phyloP scores from a whole-genome alignment of 306 rosid genomes.

The Dalbergia cochinchinensis region DNA sequence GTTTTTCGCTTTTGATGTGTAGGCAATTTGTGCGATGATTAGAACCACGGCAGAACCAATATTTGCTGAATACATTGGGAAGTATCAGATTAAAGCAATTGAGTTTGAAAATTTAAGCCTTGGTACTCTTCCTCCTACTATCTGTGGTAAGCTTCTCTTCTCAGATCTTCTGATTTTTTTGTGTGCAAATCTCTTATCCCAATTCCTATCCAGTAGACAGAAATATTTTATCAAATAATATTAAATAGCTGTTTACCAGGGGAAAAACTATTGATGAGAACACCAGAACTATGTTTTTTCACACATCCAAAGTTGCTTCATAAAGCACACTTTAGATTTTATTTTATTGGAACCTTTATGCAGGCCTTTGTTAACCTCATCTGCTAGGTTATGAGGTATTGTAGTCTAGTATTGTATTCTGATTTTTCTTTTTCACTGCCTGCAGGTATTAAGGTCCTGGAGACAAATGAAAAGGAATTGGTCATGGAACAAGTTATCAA shows the following conservation, averaged over 20 bases:
- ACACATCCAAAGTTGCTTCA: background rate
- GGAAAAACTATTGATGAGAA: background rate
- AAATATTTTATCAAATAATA: conserved; percentile 1
- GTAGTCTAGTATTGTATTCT: conserved; percentile 1
- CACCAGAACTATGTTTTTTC: conserved; percentile 1
- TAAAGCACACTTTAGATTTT: background rate
- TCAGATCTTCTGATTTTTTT: background rate
- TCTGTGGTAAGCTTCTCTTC: conserved; percentile 67
- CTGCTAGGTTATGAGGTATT: background rate
- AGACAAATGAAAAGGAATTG: conserved; percentile 86
- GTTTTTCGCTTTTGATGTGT: conserved; percentile 34
- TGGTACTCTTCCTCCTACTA: conserved; percentile 82
- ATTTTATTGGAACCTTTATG: background rate
- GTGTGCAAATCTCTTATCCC: background rate
- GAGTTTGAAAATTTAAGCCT: conserved; percentile 75
- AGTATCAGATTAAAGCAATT: conserved; percentile 69
- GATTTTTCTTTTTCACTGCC: conserved; percentile 3
- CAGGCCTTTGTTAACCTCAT: background rate
- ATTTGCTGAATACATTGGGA: conserved; percentile 76
- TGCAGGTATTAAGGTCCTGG: conserved; percentile 79
- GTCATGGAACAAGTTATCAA: conserved; percentile 81
- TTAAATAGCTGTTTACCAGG: conserved; percentile 5
- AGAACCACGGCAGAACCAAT: conserved; percentile 67
- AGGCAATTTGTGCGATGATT: conserved; percentile 79
- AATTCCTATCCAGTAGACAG: background rate